Conservation (phyloP, 2,329 filamentous ascomycete genomes). For the Colletotrichum sp. region DNA sequence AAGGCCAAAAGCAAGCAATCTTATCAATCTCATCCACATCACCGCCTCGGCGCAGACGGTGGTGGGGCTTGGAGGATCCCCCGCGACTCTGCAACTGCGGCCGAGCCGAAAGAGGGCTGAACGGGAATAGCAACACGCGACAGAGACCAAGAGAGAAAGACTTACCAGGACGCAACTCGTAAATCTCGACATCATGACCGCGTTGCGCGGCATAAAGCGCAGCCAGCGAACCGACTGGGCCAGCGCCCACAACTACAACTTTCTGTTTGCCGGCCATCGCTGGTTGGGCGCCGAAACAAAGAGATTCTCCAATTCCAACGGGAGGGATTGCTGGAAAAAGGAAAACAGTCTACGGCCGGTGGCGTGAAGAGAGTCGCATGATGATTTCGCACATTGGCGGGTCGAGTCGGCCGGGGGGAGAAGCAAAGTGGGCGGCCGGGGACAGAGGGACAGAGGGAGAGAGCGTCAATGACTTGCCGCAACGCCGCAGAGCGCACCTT, state of each 20-base stretch:
- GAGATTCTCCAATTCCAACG: neutral
- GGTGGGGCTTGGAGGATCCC: constrained; percentile 8
- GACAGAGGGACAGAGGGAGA: neutral
- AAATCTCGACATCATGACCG: constrained; percentile 90
- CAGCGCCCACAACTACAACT: constrained; percentile 86
- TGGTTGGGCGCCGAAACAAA: neutral
- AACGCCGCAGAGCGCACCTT: neutral
- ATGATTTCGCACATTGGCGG: constrained; percentile 3
- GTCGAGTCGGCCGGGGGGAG: neutral
- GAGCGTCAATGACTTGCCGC: constrained; percentile 10
- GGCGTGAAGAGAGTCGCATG: constrained; percentile 8
- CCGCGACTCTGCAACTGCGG: neutral
- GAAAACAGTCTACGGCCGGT: neutral
- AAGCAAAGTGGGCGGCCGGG: neutral
- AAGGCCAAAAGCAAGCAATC: neutral
- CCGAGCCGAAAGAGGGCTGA: neutral
- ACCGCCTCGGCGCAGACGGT: neutral
- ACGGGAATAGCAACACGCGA: neutral
- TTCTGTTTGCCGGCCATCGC: constrained; percentile 59
- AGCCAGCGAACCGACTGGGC: constrained; percentile 90
- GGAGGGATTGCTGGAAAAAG: neutral
- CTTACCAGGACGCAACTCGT: constrained; percentile 88
- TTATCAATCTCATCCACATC: constrained; percentile 4
- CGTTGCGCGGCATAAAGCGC: constrained; percentile 90
- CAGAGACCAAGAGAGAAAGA: neutral